A percentile compares a stretch with the other conserved stretches of the same genome.
Conservation (phyloP, 2,329 filamentous ascomycete genomes). For the Phoma sp. region DNA sequence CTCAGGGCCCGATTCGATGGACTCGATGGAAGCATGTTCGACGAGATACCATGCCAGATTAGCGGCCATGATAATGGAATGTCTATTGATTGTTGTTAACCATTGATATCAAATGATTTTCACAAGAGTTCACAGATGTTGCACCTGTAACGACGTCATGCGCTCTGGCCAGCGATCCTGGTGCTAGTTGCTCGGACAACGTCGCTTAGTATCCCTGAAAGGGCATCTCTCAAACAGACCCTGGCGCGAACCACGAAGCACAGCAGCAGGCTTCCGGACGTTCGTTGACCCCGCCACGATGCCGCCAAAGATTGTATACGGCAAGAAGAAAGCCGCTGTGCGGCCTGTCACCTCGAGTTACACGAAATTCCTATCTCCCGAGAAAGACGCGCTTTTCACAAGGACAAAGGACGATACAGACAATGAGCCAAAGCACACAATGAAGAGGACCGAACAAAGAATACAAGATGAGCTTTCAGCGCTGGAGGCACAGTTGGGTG, state of each 20-base stretch:
- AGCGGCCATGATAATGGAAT: constrained; percentile 12
- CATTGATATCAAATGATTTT: not conserved
- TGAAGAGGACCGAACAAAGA: constrained; percentile 5
- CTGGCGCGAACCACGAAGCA: constrained; percentile 6
- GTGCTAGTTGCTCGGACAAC: constrained; percentile 14
- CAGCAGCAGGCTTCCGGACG: constrained; percentile 1
- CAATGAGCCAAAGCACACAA: not conserved
- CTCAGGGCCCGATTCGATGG: not conserved
- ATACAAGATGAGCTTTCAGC: constrained; percentile 10
- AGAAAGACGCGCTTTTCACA: constrained; percentile 25
- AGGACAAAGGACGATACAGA: constrained; percentile 5
- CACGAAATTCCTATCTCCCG: constrained; percentile 35
- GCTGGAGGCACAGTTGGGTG: constrained; percentile 10
- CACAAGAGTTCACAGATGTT: not conserved
- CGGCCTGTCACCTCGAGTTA: constrained; percentile 19
- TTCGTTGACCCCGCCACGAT: constrained; percentile 20
- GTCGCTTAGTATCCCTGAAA: constrained; percentile 16
- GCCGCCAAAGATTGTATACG: constrained; percentile 33
- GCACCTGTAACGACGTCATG: constrained; percentile 8
- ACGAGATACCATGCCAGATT: constrained; percentile 14
- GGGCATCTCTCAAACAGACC: constrained; percentile 18
- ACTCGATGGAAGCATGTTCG: constrained; percentile 1
- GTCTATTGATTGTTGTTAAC: constrained; percentile 3
- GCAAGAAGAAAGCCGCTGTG: constrained; percentile 23
- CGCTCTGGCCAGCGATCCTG: not conserved